Percentiles rank a stretch among this genome's conserved stretches.
Evolutionary conservation across 176 grass and related monocot genomes (phyloP).

Genomic region (Dactylis glomerata): DNA sequence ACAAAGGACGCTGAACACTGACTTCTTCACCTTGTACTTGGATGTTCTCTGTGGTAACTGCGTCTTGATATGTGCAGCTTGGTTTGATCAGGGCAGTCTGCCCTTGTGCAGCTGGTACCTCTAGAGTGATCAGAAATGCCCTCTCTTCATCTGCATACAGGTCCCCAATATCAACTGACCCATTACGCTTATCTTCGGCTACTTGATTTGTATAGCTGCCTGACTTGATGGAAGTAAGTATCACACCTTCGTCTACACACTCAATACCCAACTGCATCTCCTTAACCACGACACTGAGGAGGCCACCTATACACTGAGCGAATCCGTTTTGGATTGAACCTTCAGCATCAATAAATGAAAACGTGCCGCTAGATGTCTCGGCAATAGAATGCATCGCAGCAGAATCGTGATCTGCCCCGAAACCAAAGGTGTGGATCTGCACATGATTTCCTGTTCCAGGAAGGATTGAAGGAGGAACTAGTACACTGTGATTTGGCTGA

Average conservation of each 20-base stretch:
- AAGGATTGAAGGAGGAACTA: slow-evolving; percentile 66
- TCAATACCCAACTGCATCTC: slow-evolving; percentile 52
- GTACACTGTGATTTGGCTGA: slow-evolving; percentile 37
- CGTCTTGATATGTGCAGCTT: slow-evolving; percentile 50
- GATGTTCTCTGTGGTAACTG: slow-evolving; percentile 41
- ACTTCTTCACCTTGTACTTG: slow-evolving; percentile 49
- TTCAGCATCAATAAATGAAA: slow-evolving; percentile 81
- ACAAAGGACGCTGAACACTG: slow-evolving; percentile 42
- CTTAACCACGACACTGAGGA: slow-evolving; percentile 77
- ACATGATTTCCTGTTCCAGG: slow-evolving; percentile 43
- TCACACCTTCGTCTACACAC: slow-evolving; percentile 50
- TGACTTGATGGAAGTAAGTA: slow-evolving; percentile 68
- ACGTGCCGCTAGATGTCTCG: slow-evolving; percentile 62
- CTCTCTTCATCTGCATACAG: slow-evolving; percentile 95
- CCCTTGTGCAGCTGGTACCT: slow-evolving; percentile 39
- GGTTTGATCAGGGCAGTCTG: slow-evolving; percentile 51
- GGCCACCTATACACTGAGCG: slow-evolving; percentile 93
- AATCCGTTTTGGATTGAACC: slow-evolving; percentile 77
- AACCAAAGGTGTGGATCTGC: slow-evolving; percentile 83
- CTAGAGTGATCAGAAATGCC: slow-evolving; percentile 56
- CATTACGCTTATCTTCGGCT: slow-evolving; percentile 34
- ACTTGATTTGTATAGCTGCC: slow-evolving; percentile 61
- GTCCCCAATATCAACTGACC: slow-evolving; percentile 70
- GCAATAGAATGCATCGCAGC: slow-evolving; percentile 74
- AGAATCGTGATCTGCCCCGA: slow-evolving; percentile 84